Evolutionary conservation across 2,329 filamentous ascomycete species (phyloP), one percentile per base, ranked within the genome.

Genomic region (Allantophomopsis cytisporea): DNA sequence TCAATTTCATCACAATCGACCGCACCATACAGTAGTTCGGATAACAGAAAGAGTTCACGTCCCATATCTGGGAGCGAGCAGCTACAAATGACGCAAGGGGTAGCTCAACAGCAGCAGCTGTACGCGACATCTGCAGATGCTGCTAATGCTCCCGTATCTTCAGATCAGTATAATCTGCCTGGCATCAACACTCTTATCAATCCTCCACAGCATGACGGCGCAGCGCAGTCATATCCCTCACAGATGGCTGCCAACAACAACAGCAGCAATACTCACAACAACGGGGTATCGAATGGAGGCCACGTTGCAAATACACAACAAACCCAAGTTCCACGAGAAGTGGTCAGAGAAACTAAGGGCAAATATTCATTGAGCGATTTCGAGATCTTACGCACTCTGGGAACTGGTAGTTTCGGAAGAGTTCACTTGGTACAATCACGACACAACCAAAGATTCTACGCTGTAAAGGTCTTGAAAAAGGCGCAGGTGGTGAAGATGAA

Each of bases 401-500:
- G 91, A 38, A 98, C 91, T 28, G 91, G 91, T 55, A 95, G 88
- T 61, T 98, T 98, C 62, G 91, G 91, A 35, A 76, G 91, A 50
- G 91, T 98, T 35, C 91, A 98, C 58, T 69, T 98, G 44, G 91
- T 96, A 39, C 91, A 96, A 64, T 95, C 88, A 48, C 91, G 88
- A 62, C 91, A 98, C 65, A 98, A 98, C 61, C 84, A 94, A 63
- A 80, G 91, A 45, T 98, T 88, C 69, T 98, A 98, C 64, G 91
- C 91, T 35, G 81, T 98, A 63, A 98, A 98, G 66, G 91, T 98
- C 48, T 66, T 98, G 62, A 98, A 98, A 62, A 98, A 98, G 72
- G 80, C 80, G 37, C 91, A 98, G 64, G 89, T 98, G 40, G 87
- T 98, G 61, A 94, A 94, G 69, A 96, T 98, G 91, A 98, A 98